Percentiles rank a stretch among this genome's conserved stretches.
phyloP scores from a whole-genome alignment of 2,329 filamentous ascomycete genomes.

The Penicillium corylophilum region DNA sequence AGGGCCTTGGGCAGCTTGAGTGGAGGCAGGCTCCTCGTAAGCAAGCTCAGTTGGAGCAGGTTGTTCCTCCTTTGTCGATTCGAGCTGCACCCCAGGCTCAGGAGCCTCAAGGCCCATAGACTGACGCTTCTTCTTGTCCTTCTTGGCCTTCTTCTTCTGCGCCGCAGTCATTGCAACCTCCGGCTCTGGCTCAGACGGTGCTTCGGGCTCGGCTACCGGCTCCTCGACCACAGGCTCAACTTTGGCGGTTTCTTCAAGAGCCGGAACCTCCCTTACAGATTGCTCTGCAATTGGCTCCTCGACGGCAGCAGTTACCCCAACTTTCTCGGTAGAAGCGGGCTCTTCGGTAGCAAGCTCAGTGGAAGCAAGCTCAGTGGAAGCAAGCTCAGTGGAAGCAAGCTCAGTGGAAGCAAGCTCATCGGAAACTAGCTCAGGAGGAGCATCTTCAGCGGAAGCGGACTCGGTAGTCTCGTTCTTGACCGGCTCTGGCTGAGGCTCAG shows the following conservation, averaged over 20 bases:
- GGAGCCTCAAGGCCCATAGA: constrained; percentile 19
- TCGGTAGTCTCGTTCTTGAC: constrained; percentile 3
- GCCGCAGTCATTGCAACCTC: constrained; percentile 16
- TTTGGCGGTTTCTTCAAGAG: too few relatives aligned
- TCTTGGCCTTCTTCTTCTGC: constrained; percentile 18
- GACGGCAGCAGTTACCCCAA: too few relatives aligned
- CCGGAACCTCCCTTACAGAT: too few relatives aligned
- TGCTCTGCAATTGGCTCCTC: too few relatives aligned
- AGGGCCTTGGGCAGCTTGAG: neutral
- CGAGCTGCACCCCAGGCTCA: neutral
- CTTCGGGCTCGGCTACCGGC: constrained; percentile 1
- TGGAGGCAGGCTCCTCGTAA: neutral
- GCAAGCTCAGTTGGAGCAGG: neutral
- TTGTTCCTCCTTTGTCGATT: constrained; percentile 1
- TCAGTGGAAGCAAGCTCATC: neutral
- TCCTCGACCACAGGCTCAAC: too few relatives aligned
- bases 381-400: neutral
- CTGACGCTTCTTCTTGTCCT: constrained; percentile 25
- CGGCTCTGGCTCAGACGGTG: constrained; percentile 3
- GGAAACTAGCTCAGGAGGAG: neutral
- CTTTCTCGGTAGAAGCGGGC: too few relatives aligned
- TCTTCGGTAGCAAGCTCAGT: constrained; percentile 3
- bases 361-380: neutral
- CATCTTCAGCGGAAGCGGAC: neutral
- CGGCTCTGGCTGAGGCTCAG: constrained; percentile 1